phyloP scores from a whole-genome alignment of 495 filamentous ascomycete genomes.

The Xylaria telfairii region DNA sequence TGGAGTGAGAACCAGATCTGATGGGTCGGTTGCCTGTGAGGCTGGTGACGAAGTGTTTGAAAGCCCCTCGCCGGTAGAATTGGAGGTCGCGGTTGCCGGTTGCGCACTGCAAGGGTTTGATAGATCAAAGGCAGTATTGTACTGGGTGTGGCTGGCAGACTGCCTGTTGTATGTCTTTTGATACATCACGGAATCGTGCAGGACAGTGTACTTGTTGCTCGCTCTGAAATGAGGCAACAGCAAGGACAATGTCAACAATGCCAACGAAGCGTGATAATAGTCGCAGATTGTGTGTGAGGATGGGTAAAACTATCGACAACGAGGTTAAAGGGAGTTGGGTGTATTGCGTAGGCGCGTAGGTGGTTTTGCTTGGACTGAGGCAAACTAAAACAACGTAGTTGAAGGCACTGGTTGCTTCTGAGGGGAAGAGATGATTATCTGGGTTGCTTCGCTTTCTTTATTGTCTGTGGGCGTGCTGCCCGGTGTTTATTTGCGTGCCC shows the following conservation, averaged over 20 bases:
- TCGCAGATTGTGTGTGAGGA: not conserved
- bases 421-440: not conserved
- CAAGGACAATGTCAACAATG: not conserved
- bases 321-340: not conserved
- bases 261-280: not conserved
- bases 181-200: constrained; percentile 26
- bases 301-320: not conserved
- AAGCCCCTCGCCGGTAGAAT: constrained; percentile 11
- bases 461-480: not conserved
- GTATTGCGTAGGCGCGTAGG: too few species aligned
- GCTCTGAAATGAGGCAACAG: not conserved
- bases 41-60: constrained; percentile 27
- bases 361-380: not conserved
- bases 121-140: constrained; percentile 4
- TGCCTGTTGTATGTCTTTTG: constrained; percentile 24
- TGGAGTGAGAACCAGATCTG: not conserved
- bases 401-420: constrained; percentile 3
- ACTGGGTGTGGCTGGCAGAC: constrained; percentile 23
- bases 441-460: not conserved
- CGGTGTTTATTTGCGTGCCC: not conserved
- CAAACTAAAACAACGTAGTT: not conserved
- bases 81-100: constrained; percentile 25
- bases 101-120: constrained; percentile 29
- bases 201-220: not conserved
- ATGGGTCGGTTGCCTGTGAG: constrained; percentile 12